phyloP scores from a whole-genome alignment of 1,284 basidiomycete genomes.

The Trichosporon sp. region DNA sequence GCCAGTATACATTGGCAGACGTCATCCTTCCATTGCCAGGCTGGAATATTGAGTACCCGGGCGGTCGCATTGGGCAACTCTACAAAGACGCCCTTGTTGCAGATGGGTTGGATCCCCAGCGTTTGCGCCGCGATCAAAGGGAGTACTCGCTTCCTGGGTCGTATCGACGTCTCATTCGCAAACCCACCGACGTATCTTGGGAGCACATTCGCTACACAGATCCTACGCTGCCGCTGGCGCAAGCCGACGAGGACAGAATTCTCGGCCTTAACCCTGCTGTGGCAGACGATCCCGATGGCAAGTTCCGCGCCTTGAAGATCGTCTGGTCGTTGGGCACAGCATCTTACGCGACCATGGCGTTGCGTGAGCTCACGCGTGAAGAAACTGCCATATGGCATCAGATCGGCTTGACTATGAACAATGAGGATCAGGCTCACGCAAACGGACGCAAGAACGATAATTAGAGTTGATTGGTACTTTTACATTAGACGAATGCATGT shows the following conservation, averaged over 20 bases:
- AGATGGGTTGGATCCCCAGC: constrained; percentile 85
- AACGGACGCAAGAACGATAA: constrained; percentile 10
- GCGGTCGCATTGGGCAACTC: constrained; percentile 74
- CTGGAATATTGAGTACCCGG: constrained; percentile 85
- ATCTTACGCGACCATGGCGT: constrained; percentile 93
- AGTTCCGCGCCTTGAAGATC: constrained; percentile 82
- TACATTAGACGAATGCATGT: constrained; percentile 13
- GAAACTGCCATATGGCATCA: constrained; percentile 89
- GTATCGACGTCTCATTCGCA: constrained; percentile 86
- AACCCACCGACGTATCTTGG: constrained; percentile 80
- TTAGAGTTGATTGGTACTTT: not conserved
- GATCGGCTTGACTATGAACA: constrained; percentile 71
- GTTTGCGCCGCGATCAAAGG: constrained; percentile 85
- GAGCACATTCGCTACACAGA: constrained; percentile 84
- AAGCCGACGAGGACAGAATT: constrained; percentile 90
- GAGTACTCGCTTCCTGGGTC: constrained; percentile 91
- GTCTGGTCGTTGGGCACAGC: constrained; percentile 77
- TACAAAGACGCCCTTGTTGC: constrained; percentile 77
- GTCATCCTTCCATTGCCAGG: constrained; percentile 95
- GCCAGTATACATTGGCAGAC: constrained; percentile 83
- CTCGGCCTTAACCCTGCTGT: constrained; percentile 74
- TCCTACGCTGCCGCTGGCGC: constrained; percentile 84
- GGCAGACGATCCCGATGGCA: constrained; percentile 62
- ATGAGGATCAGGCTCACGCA: constrained; percentile 70
- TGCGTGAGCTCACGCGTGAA: constrained; percentile 88